These are phyloP conservation scores for Populus tremula DNA, from an alignment of 345 rosid species.

Conservation along the genomic window DNA sequence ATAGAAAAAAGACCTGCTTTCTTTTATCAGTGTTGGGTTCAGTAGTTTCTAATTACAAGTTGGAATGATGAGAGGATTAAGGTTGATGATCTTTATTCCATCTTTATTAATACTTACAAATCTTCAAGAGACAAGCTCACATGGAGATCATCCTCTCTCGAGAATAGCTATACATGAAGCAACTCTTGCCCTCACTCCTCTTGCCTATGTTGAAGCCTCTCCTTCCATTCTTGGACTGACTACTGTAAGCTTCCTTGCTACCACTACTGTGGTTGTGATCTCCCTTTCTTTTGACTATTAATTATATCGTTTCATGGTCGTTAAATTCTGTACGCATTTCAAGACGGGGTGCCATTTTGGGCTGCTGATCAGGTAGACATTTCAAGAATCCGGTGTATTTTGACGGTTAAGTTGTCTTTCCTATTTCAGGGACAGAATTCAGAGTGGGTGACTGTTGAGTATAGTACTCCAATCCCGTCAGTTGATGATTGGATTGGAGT, in stretches of 20 bases:
- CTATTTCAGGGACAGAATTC: conserved; percentile 51
- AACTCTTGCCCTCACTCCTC: conserved; percentile 4
- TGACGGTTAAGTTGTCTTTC: background rate
- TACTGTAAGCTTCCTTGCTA: too few species aligned
- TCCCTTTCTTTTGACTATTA: background rate
- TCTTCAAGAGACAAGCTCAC: conserved; percentile 2
- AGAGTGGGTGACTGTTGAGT: conserved; percentile 51
- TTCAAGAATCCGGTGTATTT: background rate
- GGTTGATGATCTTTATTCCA: background rate
- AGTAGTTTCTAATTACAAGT: background rate
- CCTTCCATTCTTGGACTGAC: conserved; percentile 12
- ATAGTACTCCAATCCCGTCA: conserved; percentile 45
- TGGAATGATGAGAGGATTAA: conserved; percentile 2
- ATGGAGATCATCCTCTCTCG: conserved; percentile 17
- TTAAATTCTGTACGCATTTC: background rate
- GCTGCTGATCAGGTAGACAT: background rate
- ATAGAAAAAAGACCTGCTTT: too few species aligned
- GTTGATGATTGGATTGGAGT: conserved; percentile 78
- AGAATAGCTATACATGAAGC: conserved; percentile 12
- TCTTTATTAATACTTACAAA: background rate
- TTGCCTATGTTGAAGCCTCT: conserved; percentile 15
- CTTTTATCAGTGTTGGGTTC: background rate
- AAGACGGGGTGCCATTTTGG: too few species aligned
- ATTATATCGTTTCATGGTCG: background rate
- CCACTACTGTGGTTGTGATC: too few species aligned